These are phyloP conservation scores for Fusarium udum DNA, from an alignment of 2,329 filamentous ascomycete genomes.

Conservation along the genomic window DNA sequence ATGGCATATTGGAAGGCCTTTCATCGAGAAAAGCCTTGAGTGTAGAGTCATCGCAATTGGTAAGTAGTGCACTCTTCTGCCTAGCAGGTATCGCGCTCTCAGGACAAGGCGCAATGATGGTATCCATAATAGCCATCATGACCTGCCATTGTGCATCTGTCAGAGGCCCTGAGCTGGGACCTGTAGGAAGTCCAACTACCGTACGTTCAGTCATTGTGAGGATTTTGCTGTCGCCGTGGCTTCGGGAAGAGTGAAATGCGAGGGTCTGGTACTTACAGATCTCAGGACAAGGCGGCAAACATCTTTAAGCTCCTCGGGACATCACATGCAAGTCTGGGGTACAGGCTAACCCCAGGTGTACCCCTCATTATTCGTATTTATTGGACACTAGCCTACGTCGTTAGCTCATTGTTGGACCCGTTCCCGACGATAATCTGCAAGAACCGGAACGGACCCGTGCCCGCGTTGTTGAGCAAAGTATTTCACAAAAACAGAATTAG, in stretches of 20 bases:
- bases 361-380: background rate
- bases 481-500: fast-evolving
- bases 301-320: background rate
- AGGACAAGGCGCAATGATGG: background rate
- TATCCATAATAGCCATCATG: slow-evolving; percentile 1
- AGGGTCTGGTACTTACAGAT: no score
- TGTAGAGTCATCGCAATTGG: background rate
- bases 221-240: fast-evolving
- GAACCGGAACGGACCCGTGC: background rate
- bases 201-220: background rate
- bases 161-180: background rate
- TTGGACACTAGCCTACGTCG: background rate
- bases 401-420: background rate
- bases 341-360: background rate
- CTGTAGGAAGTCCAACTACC: background rate
- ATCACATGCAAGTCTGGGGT: background rate
- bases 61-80: background rate
- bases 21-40: background rate
- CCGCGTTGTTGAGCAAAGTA: fast-evolving
- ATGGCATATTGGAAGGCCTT: background rate
- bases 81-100: background rate
- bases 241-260: fast-evolving
- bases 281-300: background rate
- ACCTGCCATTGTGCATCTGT: background rate
- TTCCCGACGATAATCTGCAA: background rate